These are phyloP conservation scores for Fulvia fulva DNA, from an alignment of 2,329 filamentous ascomycete species.

Conservation along the genomic window DNA sequence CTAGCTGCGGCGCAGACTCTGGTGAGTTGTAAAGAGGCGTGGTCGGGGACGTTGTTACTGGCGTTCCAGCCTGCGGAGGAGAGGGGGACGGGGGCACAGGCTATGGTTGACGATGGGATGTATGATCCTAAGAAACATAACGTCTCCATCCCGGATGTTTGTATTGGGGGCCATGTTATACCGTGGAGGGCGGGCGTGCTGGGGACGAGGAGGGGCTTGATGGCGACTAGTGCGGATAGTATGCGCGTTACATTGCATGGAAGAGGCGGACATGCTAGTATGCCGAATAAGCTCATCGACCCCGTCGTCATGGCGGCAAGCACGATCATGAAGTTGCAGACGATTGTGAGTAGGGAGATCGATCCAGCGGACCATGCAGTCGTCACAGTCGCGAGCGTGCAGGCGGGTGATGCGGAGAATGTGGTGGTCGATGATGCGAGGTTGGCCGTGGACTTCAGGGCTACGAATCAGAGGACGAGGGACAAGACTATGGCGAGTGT, in stretches of 20 bases:
- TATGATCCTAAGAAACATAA: slow-evolving; percentile 42
- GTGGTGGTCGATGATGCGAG: slow-evolving; percentile 55
- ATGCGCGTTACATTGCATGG: slow-evolving; percentile 53
- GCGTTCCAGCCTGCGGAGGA: slow-evolving; percentile 68
- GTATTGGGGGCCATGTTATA: slow-evolving; percentile 57
- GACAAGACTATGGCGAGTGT: slow-evolving; percentile 47
- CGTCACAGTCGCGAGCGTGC: slow-evolving; percentile 56
- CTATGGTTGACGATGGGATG: slow-evolving; percentile 59
- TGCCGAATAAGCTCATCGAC: slow-evolving; percentile 55
- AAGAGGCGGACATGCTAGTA: slow-evolving; percentile 55
- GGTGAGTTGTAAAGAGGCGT: slow-evolving; percentile 41
- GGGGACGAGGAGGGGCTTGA: slow-evolving; percentile 40
- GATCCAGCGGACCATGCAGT: slow-evolving; percentile 53
- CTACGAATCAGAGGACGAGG: slow-evolving; percentile 45
- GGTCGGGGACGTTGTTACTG: slow-evolving; percentile 61
- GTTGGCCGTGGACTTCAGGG: slow-evolving; percentile 54
- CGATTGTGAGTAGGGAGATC: slow-evolving; percentile 55
- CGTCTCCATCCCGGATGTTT: slow-evolving; percentile 54
- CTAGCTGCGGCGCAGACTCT: slow-evolving; percentile 55
- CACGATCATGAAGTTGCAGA: slow-evolving; percentile 56
- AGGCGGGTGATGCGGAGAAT: slow-evolving; percentile 58
- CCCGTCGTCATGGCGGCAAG: slow-evolving; percentile 56
- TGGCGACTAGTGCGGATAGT: slow-evolving; percentile 41
- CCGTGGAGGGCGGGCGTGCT: slow-evolving; percentile 39
- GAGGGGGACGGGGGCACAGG: slow-evolving; percentile 56